Conservation (phyloP, 1,284 basidiomycete species). For the Leccinum fuscescens region DNA sequence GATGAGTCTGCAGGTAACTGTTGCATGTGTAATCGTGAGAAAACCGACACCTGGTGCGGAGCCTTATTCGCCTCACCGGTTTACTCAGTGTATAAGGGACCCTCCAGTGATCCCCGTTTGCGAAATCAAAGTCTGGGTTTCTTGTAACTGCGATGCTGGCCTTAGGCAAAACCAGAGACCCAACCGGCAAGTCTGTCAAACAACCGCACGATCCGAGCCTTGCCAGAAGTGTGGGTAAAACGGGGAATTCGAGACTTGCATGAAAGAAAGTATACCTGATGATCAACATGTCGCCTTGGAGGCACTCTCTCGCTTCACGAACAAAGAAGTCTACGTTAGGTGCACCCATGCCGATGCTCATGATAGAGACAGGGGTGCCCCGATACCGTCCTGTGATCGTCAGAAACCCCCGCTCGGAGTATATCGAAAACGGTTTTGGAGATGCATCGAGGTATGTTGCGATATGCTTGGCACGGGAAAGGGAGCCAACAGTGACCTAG, state of each 20-base stretch:
- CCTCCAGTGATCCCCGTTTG: conserved; percentile 42
- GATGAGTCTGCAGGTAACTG: conserved; percentile 55
- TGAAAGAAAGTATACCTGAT: conserved; percentile 51
- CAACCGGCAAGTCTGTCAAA: conserved; percentile 68
- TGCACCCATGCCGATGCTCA: conserved; percentile 83
- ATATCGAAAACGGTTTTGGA: conserved; percentile 59
- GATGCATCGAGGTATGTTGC: conserved; percentile 58
- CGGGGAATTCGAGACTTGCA: not conserved
- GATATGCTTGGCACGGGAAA: conserved; percentile 64
- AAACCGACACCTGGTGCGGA: not conserved
- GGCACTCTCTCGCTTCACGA: conserved; percentile 75
- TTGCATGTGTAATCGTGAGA: conserved; percentile 8
- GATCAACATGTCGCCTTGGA: conserved; percentile 75
- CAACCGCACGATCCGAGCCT: conserved; percentile 81
- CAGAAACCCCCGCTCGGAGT: conserved; percentile 75
- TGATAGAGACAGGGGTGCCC: conserved; percentile 66
- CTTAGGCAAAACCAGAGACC: conserved; percentile 70
- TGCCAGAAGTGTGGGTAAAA: conserved; percentile 8
- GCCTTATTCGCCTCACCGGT: conserved; percentile 44
- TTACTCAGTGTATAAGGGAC: conserved; percentile 69
- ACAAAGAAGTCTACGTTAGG: conserved; percentile 86
- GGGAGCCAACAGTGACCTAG: conserved; percentile 75
- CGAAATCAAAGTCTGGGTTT: conserved; percentile 78
- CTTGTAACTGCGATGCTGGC: conserved; percentile 66
- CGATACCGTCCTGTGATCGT: conserved; percentile 79